A percentile compares a stretch with the other conserved stretches of the same genome.
Evolutionary conservation across 805 yeast species (phyloP).

Genomic region (Hanseniaspora lachancei): DNA sequence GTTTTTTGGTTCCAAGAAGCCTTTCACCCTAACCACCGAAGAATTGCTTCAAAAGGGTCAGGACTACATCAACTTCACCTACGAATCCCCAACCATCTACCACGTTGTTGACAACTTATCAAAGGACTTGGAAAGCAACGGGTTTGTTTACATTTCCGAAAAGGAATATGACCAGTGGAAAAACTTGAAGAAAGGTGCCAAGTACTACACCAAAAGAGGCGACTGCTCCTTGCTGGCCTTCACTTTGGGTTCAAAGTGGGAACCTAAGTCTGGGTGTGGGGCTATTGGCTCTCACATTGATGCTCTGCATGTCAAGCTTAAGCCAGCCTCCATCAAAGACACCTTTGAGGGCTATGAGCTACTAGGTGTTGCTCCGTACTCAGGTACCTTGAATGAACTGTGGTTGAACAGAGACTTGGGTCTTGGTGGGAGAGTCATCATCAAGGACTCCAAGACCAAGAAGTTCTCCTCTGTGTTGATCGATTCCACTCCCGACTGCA

Average conservation of each 20-base stretch:
- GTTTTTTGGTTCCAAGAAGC: constrained; percentile 8
- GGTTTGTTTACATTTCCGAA: constrained; percentile 56
- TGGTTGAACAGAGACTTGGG: constrained; percentile 87
- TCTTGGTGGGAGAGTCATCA: constrained; percentile 56
- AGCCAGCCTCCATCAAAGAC: constrained; percentile 53
- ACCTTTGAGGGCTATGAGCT: constrained; percentile 62
- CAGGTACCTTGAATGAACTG: constrained; percentile 49
- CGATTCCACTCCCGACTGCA: constrained; percentile 50
- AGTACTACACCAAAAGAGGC: constrained; percentile 55
- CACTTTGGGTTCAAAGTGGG: constrained; percentile 53
- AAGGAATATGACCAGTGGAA: constrained; percentile 31
- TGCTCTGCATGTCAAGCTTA: constrained; percentile 52
- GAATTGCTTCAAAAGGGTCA: constrained; percentile 27
- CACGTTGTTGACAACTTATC: constrained; percentile 51
- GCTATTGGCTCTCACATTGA: constrained; percentile 67
- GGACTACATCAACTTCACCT: constrained; percentile 60
- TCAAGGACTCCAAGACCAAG: constrained; percentile 33
- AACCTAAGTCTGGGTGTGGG: constrained; percentile 52
- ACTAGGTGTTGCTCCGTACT: constrained; percentile 74
- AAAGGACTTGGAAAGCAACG: constrained; percentile 38
- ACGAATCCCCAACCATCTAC: constrained; percentile 58
- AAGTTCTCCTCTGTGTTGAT: constrained; percentile 35
- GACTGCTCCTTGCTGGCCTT: constrained; percentile 61
- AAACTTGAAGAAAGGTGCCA: constrained; percentile 30
- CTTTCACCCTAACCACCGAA: constrained; percentile 13